Evolutionary conservation across 2,329 filamentous ascomycete species (phyloP), one percentile per base, ranked within the genome.

Genomic region (Beauveria scarabaeidicola): DNA sequence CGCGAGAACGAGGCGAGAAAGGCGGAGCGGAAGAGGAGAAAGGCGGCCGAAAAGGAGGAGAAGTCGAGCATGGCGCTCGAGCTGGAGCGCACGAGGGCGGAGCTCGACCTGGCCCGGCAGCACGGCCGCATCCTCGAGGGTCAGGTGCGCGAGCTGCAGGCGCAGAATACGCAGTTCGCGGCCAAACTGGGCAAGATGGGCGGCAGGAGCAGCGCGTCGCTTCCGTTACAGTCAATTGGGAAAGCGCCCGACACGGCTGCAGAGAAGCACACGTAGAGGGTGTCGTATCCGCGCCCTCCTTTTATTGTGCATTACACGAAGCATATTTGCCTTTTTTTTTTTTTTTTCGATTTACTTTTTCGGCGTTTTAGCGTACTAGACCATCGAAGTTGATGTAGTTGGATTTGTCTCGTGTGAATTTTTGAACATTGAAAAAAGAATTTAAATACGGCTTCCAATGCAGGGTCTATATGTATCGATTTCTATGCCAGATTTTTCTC

Each of bases 1-100:
- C 82, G 83, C 52, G 76, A 78, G 61, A 80, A 79, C 60, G 88
- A 91, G 66, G 77, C 83, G 61, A 77, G 75, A 65, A 88, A 86
- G 70, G 79, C 80, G 1, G 78, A 80, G 60, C 78, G 80, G 51
- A 72, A 77, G 27, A 73, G 72, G 50, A 73, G 73, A 27, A 86
- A 85, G 70, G 72, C 74, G 21, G 66, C 68, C 0, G 83, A 85
- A 69, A 76, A 78, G 41, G 81, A 84, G 65, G 80, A 82, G 62
- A 78, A 74, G 67, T 69, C 70, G 15, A 78, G 76, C 59, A 57
- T 84, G 46, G 67, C 73, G 27, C 69, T 78, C 51, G 81, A 84
- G 70, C 71, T 85, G n/a, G 81, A 85, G 55, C 74, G 75, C 61
- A 68, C 74, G 0, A 75, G 72, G 15, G 74, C 77, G 0, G 82